Base-by-base conservation (phyloP, 2,329 filamentous ascomycete species). In the Chaetoscypha palmicola region DNA sequence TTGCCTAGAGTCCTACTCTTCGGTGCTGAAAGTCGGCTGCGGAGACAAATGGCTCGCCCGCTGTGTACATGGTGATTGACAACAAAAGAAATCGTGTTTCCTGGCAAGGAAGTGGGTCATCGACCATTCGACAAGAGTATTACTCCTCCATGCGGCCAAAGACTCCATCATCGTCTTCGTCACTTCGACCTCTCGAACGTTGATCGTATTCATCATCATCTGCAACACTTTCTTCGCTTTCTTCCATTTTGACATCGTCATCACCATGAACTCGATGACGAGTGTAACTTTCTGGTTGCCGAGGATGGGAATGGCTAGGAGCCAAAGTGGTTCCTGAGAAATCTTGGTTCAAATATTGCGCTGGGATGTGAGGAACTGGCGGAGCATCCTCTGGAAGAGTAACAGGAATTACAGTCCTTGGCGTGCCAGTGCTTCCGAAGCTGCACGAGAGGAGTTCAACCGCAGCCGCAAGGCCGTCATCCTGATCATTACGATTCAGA, bases 101-200 rank as follows among this genome's bases (percentile, higher is more conserved):
- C 41, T 49, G 46, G 44, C 38, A 46, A 23, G 28, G 21, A 24
- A 20, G 28, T 23, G 33, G 23, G 36, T 19, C n/a, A n/a, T n/a
- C n/a, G n/a, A n/a, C n/a, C 14, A 16, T 31, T 24, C 11, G 26
- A 19, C 12, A 8, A 32, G 26, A 5, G 17, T 22, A 37, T 65
- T 73, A 92, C 66, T 94, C 88, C 67, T 98, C 92, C 91, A 97
- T 97, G 55, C 80, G 79, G 45, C 90, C 90, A 70, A 98, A 98
- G 58, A 97, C 85, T 61, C 90, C 90, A 54, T 96, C 90, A 54
- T 97, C 91, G 51, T 94, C 89, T 57, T 95, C 90, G 57, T 94
- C 86, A 64, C 81, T 83, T 50, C 83, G 77, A 39, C 77, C 76
- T 43, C 77, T 74, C 38, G 72, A 76, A 43, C 68, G 72, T 55